Base-by-base conservation (phyloP, 2,329 filamentous ascomycete genomes). In the Diaporthe caulivora region DNA sequence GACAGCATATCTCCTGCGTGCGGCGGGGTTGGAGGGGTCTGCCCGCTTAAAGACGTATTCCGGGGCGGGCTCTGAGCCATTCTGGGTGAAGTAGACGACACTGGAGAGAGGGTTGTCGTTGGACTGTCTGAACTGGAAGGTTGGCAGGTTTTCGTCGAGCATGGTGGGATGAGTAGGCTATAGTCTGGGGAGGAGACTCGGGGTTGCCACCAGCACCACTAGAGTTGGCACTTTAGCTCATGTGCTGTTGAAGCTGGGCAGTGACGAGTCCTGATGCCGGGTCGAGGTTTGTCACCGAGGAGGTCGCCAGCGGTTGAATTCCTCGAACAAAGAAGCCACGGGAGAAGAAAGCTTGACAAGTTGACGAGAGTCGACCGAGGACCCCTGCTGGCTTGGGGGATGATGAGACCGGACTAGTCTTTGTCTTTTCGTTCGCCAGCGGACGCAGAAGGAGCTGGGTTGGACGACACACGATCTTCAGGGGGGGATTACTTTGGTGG, bases 91-190 rank as follows among this genome's bases (percentile, higher is more conserved):
- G 82, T 87, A 90, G 73, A 90, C 87, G 80, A 88, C 86, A 77
- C 84, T 92, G 80, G 88, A 85, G 74, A 87, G 84, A 8, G 88
- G 85, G 78, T 88, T 87, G 72, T 90, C 87, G 72, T 87, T 83
- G 44, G 86, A 86, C 26, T 84, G 83, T 76, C 85, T 87, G 80
- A 88, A 88, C 78, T 85, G 87, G 80, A 91, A 92, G 57, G 88
- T 95, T 72, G 95, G 95, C n/a, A 98, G 90, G 83, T 95, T 97
- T 82, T 97, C 94, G 91, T 98, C 95, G 79, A 97, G 89, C 95
- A 98, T 98, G 73, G 76, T 82, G 78, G 7, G 13, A 40, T 13
- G 73, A 55, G 70, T 60, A 51, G 42, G 37, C 37, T 44, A 44
- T n/a, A 13, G 49, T 29, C 10, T 18, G 3, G 31, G 31, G 54